phyloP scores from a whole-genome alignment of 2,329 filamentous ascomycete genomes.

The Westerdykella ornata region DNA sequence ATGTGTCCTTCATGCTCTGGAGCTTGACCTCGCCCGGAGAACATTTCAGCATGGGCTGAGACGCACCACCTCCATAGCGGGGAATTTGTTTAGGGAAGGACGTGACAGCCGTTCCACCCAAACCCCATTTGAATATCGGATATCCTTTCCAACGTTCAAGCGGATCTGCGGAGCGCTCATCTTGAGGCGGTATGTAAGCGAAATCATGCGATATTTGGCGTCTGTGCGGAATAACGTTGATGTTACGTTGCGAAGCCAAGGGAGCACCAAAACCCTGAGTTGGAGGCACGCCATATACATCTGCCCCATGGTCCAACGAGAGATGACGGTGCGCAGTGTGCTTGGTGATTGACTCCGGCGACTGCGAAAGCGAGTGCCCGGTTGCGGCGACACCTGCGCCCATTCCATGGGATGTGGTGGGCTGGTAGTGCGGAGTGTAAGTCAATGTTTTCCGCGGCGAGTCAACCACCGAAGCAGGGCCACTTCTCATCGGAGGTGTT shows the following conservation, averaged over 20 bases:
- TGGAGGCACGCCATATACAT: constrained; percentile 46
- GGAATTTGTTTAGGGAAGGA: constrained; percentile 86
- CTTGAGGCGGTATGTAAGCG: constrained; percentile 51
- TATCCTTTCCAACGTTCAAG: constrained; percentile 86
- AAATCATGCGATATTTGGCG: constrained; percentile 45
- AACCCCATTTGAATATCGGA: constrained; percentile 80
- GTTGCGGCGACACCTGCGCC: constrained; percentile 33
- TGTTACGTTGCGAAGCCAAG: constrained; percentile 5
- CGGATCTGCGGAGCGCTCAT: constrained; percentile 59
- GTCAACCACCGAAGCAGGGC: constrained; percentile 28
- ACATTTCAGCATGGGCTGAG: constrained; percentile 70
- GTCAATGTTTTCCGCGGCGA: constrained; percentile 38
- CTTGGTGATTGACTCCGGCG: constrained; percentile 50
- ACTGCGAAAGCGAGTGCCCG: constrained; percentile 51
- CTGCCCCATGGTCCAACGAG: constrained; percentile 48
- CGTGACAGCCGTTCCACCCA: constrained; percentile 74
- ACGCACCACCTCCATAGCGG: constrained; percentile 70
- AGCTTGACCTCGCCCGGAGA: constrained; percentile 75
- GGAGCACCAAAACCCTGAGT: constrained; percentile 29
- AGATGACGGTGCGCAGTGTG: constrained; percentile 41
- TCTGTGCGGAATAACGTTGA: constrained; percentile 29
- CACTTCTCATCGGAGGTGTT: constrained; percentile 30
- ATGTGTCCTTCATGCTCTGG: constrained; percentile 65
- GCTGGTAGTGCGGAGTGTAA: constrained; percentile 48
- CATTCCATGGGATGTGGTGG: background rate